phyloP scores from a whole-genome alignment of 1,284 basidiomycete genomes.

The Gastroboletus turbinatus region DNA sequence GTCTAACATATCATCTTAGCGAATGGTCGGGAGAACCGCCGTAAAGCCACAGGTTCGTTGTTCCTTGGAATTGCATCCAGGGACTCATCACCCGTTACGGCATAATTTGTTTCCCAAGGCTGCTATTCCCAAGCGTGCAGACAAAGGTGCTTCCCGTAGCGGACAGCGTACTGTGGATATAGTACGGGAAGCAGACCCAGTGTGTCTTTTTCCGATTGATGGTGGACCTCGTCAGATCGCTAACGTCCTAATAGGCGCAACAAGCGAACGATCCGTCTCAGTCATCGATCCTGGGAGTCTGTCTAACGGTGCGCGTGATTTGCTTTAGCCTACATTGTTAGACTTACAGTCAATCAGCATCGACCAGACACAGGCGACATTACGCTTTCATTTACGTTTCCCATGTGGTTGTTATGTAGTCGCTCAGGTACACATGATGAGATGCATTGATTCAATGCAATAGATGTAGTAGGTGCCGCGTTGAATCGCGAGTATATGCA shows the following conservation, averaged over 20 bases:
- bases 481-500: neutral
- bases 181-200: too few relatives aligned
- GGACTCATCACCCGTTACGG: neutral
- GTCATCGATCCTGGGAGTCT: neutral
- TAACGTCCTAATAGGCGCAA: neutral
- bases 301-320: neutral
- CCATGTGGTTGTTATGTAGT: neutral
- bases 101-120: too few relatives aligned
- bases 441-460: neutral
- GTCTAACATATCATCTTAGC: neutral
- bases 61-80: neutral
- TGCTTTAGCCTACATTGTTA: neutral
- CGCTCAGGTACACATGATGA: neutral
- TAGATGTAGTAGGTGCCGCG: too few relatives aligned
- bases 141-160: too few relatives aligned
- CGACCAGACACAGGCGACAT: neutral
- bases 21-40: too few relatives aligned
- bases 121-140: too few relatives aligned
- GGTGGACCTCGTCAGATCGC: neutral
- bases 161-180: too few relatives aligned
- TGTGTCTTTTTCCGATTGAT: neutral
- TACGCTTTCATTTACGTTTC: neutral
- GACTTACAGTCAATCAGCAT: neutral
- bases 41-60: neutral
- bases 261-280: neutral